Evolutionary conservation across 1,284 basidiomycete genomes (phyloP).

Genomic region (Leucoagaricus sp.): DNA sequence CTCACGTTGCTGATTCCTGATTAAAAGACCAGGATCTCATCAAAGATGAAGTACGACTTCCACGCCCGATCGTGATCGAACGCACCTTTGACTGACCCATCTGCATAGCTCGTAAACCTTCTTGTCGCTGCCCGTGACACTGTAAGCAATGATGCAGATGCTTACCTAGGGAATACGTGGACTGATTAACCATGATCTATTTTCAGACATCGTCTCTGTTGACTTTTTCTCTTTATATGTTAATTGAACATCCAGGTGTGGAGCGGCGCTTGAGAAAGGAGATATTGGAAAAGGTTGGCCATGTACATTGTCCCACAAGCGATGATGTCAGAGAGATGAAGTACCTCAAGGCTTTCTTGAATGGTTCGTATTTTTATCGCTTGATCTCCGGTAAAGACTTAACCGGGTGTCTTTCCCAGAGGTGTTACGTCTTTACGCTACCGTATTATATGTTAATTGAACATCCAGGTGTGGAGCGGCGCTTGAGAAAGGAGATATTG

Average conservation of each 20-base stretch:
- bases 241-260: constrained; percentile 24
- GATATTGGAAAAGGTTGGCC: constrained; percentile 26
- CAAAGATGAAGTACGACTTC: constrained; percentile 20
- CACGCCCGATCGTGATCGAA: neutral
- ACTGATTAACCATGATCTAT: too few species aligned
- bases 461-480: constrained; percentile 24
- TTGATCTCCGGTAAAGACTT: neutral
- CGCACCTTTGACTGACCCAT: neutral
- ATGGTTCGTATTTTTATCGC: constrained; percentile 28
- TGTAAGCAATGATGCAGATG: too few species aligned
- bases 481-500: constrained; percentile 28
- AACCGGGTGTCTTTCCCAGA: constrained; percentile 25
- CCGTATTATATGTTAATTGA: constrained; percentile 33
- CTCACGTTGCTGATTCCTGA: neutral
- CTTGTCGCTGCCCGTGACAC: constrained; percentile 40
- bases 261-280: constrained; percentile 26
- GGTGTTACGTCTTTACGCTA: constrained; percentile 44
- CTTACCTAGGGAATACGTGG: too few species aligned
- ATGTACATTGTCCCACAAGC: constrained; percentile 24
- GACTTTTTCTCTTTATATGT: constrained; percentile 14
- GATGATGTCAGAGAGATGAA: constrained; percentile 30
- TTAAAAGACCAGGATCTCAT: constrained; percentile 26
- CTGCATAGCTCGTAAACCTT: constrained; percentile 28
- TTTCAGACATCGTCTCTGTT: constrained; percentile 11
- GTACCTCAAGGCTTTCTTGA: constrained; percentile 43